Evolutionary conservation across 805 yeast species (phyloP), one percentile per base, ranked within the genome.

Genomic region (Debaryomyces castellii): DNA sequence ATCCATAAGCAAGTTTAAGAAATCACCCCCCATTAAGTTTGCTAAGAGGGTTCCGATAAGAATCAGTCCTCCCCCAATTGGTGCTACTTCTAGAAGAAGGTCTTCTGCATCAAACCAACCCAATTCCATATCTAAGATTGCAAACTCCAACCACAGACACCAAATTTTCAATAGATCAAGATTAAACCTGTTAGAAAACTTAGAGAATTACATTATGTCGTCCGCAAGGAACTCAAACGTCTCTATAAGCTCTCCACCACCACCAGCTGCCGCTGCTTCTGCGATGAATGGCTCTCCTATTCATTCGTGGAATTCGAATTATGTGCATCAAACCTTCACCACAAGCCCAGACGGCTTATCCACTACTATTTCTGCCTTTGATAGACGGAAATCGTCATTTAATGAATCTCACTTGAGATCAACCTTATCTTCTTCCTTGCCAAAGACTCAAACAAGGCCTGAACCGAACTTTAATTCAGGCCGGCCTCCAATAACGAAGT

Each of bases 1-100:
- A 39, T 44, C 44, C 8, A 41, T 40, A 12, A 28, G 28, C 11
- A 51, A 42, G 41, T 44, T 49, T 36, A 53, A 50, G 44, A 52
- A 51, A 35, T 55, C 68, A 3, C 73, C 71, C 6, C 74, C 74
- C 1, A 54, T 69, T 40, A 62, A 58, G 55, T 75, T 68, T 54
- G 81, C 76, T 52, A 72, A 60, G 55, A 67, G 67, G 41, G 77
- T 62, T 36, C 78, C 71, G 27, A 50, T 60, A 42, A 71, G 66
- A 45, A 47, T 65, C 32, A 63, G 67, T 45, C 70, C 74, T 6
- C 75, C 76, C 4, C 73, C 75, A 1, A 43, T 43, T 10, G 41
- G 44, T 5, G 38, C 51, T 8, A 52, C 53, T 6, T 46, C 54
- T 30, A 52, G 67, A 44, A 57, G 73, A 38, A 57, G 57, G 46